A percentile compares a stretch with the other conserved stretches of the same genome.
These are phyloP conservation scores for Termitomyces sp. DNA, from an alignment of 768 basidiomycete genomes.

Conservation along the genomic window DNA sequence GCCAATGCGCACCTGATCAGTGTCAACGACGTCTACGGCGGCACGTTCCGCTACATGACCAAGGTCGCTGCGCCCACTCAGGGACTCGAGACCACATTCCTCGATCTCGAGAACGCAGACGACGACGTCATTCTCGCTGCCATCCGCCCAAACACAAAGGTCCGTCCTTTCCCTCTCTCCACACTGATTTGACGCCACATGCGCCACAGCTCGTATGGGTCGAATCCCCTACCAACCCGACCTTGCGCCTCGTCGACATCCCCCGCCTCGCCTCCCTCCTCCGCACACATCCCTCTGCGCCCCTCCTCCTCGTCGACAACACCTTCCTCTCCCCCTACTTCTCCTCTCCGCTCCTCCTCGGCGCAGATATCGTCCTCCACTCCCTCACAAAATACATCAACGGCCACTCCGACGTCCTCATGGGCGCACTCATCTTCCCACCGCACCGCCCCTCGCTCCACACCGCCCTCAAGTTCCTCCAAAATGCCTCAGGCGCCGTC, in stretches of 20 bases:
- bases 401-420: conserved; percentile 91
- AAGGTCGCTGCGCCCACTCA: conserved; percentile 59
- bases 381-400: conserved; percentile 87
- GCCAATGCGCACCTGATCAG: conserved; percentile 73
- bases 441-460: conserved; percentile 40
- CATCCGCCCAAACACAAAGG: conserved; percentile 77
- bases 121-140: conserved; percentile 62
- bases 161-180: conserved; percentile 22
- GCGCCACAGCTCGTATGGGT: conserved; percentile 81
- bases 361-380: conserved; percentile 85
- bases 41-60: conserved; percentile 81
- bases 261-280: conserved; percentile 61
- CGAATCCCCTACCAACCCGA: conserved; percentile 94
- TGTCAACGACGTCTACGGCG: conserved; percentile 93
- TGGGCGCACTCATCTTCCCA: conserved; percentile 79
- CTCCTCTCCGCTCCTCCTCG: conserved; percentile 76
- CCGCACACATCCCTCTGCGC: conserved; percentile 52
- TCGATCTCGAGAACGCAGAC: conserved; percentile 70
- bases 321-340: conserved; percentile 94
- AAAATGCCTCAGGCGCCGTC: conserved; percentile 83
- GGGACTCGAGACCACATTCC: conserved; percentile 65
- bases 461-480: conserved; percentile 73
- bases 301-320: conserved; percentile 88
- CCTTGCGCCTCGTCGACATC: conserved; percentile 82
- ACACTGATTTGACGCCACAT: neutral